Conservation (phyloP, 2,329 filamentous ascomycete genomes). For the Capronia epimyces region DNA sequence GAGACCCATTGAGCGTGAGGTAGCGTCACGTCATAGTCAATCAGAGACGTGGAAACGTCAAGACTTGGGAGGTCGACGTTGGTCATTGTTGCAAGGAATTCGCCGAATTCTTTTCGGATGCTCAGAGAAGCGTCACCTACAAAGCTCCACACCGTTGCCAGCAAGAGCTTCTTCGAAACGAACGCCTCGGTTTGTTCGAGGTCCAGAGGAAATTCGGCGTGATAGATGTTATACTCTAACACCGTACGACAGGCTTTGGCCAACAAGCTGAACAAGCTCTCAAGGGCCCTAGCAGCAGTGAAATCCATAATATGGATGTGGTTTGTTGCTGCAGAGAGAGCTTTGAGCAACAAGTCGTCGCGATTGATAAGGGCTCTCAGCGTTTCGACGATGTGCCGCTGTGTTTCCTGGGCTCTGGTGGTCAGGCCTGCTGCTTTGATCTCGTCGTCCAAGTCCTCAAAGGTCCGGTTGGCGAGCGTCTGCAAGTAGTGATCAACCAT, state of each 20-base stretch:
- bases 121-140: constrained; percentile 86
- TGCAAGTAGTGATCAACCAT: constrained; percentile 89
- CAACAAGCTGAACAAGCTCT: constrained; percentile 87
- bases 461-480: constrained; percentile 71
- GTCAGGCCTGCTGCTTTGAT: constrained; percentile 70
- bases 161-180: constrained; percentile 85
- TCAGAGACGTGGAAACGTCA: constrained; percentile 74
- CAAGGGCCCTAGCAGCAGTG: constrained; percentile 81
- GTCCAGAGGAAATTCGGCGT: constrained; percentile 88
- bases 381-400: constrained; percentile 72
- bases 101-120: constrained; percentile 85
- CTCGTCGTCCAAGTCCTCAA: constrained; percentile 95
- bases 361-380: constrained; percentile 68
- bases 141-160: constrained; percentile 91
- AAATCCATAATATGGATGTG: constrained; percentile 99
- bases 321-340: constrained; percentile 65
- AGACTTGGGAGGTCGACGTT: constrained; percentile 80
- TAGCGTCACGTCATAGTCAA: constrained; percentile 88
- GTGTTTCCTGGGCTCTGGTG: constrained; percentile 70
- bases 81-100: constrained; percentile 73
- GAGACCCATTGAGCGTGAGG: constrained; percentile 83
- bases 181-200: constrained; percentile 84
- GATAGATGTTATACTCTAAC: constrained; percentile 92
- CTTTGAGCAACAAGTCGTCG: constrained; percentile 74
- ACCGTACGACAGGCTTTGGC: constrained; percentile 91